Conservation (phyloP, 139 green algal species). For the Chlorella sorokiniana region DNA sequence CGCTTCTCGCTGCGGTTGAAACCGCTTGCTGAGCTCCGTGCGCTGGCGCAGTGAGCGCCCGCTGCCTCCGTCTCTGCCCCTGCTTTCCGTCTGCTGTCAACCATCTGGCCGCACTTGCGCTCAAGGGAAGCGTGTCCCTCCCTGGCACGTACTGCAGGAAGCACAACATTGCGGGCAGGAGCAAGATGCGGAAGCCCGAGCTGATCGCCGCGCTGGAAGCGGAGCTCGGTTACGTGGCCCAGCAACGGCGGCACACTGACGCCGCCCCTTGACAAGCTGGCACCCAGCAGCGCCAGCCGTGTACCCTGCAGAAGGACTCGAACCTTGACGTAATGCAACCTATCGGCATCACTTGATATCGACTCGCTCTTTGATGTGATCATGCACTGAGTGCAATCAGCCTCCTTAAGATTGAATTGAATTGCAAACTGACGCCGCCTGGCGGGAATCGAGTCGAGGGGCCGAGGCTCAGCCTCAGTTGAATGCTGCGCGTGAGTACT, state of each 20-base stretch:
- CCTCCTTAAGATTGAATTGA: no score
- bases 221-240: neutral
- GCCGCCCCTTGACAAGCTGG: neutral
- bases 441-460: no score
- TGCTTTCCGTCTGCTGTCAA: neutral
- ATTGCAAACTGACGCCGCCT: no score
- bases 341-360: no score
- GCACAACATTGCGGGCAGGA: slow-evolving; percentile 14
- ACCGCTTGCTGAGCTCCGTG: slow-evolving; percentile 5
- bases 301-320: neutral
- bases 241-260: neutral
- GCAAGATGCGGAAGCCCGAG: slow-evolving; percentile 34
- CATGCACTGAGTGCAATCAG: no score
- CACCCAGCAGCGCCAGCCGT: neutral
- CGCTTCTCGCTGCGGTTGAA: slow-evolving; percentile 3
- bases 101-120: no score
- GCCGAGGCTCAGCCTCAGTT: no score
- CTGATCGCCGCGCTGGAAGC: slow-evolving; percentile 25
- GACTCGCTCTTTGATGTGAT: no score
- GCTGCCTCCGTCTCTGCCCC: neutral
- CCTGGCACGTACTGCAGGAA: neutral
- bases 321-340: neutral
- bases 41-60: slow-evolving; percentile 8
- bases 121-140: no score
- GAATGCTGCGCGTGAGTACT: no score